phyloP scores from a whole-genome alignment of 805 yeast species.

The Metschnikowia amazonensis region DNA sequence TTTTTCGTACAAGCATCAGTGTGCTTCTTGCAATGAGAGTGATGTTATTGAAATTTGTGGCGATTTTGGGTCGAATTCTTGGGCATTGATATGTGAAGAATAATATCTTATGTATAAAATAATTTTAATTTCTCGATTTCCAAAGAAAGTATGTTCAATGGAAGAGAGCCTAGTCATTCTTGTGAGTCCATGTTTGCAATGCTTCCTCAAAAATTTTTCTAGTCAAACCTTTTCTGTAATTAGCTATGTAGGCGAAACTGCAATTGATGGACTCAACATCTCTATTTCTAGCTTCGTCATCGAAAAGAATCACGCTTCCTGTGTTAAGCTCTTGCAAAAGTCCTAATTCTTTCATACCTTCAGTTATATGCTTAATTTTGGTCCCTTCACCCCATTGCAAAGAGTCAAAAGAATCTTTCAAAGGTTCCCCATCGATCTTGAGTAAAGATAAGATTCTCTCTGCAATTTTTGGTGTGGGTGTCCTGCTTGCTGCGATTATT shows the following conservation, averaged over 20 bases:
- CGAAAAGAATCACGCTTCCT: conserved; percentile 51
- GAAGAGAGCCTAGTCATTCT: not conserved
- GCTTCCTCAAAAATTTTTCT: conserved; percentile 50
- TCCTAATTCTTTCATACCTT: conserved; percentile 46
- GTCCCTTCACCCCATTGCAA: conserved; percentile 69
- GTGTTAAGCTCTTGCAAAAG: conserved; percentile 44
- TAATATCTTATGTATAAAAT: not conserved
- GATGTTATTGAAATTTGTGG: not conserved
- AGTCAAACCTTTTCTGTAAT: conserved; percentile 55
- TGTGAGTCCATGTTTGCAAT: conserved; percentile 27
- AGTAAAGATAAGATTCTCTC: conserved; percentile 53
- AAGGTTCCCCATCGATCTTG: conserved; percentile 50
- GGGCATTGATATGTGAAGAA: not conserved
- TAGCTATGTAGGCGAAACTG: conserved; percentile 58
- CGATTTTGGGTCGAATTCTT: not conserved
- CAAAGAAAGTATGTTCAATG: not conserved
- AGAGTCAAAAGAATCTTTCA: conserved; percentile 50
- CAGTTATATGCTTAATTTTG: conserved; percentile 53
- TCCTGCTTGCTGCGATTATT: conserved; percentile 73
- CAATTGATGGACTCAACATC: conserved; percentile 75
- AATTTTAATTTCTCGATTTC: not conserved
- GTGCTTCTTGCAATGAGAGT: conserved; percentile 8
- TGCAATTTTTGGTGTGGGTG: conserved; percentile 78
- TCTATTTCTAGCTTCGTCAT: conserved; percentile 73
- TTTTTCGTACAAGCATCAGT: conserved; percentile 5